phyloP scores from a whole-genome alignment of 1,284 basidiomycete genomes.

The Ustilago vetiveriae region DNA sequence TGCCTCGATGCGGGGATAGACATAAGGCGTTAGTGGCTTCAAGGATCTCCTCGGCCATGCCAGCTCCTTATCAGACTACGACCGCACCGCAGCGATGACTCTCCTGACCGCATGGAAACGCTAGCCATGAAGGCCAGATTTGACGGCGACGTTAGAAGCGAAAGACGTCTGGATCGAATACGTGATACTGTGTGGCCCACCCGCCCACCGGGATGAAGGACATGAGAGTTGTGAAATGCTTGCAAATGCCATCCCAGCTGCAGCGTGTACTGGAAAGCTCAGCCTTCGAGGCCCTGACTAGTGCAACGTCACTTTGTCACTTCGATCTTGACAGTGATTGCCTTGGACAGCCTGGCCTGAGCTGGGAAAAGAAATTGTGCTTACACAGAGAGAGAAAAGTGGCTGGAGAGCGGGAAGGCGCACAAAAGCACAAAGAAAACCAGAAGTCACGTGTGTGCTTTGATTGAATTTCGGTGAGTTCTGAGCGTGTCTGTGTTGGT shows the following conservation, averaged over 20 bases:
- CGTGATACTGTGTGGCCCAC: too few relatives aligned
- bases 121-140: neutral
- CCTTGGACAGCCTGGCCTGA: too few relatives aligned
- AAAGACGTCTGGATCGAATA: neutral
- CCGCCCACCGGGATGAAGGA: neutral
- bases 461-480: too few relatives aligned
- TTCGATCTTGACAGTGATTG: too few relatives aligned
- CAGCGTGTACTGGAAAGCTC: too few relatives aligned
- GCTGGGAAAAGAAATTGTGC: neutral
- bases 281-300: too few relatives aligned
- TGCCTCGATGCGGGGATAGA: slow-evolving; percentile 21
- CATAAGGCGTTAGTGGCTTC: slow-evolving; percentile 18
- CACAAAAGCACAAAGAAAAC: neutral
- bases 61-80: slow-evolving; percentile 2
- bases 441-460: slow-evolving; percentile 40
- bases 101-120: neutral
- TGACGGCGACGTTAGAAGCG: neutral
- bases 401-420: slow-evolving; percentile 1
- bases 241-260: too few relatives aligned
- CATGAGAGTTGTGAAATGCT: neutral
- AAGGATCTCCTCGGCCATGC: slow-evolving; percentile 30
- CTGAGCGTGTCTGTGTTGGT: slow-evolving; percentile 15
- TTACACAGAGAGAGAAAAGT: neutral
- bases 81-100: neutral
- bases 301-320: too few relatives aligned